Conservation (phyloP, 176 grass and related monocot species). For the Bothriochloa decipiens region DNA sequence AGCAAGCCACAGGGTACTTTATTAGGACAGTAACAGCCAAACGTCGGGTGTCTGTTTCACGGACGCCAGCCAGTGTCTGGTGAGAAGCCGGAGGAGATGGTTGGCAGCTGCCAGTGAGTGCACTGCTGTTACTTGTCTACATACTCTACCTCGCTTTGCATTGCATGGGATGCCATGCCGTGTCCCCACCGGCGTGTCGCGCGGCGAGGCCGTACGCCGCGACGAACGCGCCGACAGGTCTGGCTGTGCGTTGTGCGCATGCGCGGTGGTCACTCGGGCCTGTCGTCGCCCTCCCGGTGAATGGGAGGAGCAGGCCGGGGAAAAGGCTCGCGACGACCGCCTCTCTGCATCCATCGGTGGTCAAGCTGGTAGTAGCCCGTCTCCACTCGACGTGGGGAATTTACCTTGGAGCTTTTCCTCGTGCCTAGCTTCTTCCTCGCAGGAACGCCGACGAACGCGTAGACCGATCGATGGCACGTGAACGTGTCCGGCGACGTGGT, state of each 20-base stretch:
- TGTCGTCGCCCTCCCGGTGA: neutral
- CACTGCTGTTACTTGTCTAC: neutral
- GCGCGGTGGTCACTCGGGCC: neutral
- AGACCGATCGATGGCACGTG: neutral
- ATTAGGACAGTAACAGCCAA: slow-evolving; percentile 25
- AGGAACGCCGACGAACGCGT: neutral
- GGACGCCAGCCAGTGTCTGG: neutral
- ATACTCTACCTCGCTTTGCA: neutral
- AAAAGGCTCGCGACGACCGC: neutral
- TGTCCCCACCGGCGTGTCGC: neutral
- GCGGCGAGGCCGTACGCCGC: neutral
- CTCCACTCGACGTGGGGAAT: too few relatives aligned
- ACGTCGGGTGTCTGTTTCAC: slow-evolving; percentile 6
- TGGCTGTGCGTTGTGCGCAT: neutral
- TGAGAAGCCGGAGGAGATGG: neutral
- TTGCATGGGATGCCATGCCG: neutral
- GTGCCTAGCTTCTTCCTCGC: too few relatives aligned
- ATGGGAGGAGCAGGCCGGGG: slow-evolving; percentile 10
- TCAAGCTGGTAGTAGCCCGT: neutral
- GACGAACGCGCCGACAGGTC: neutral
- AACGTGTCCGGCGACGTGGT: neutral
- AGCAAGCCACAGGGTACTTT: neutral
- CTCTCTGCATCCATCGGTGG: neutral
- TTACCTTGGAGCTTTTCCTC: too few relatives aligned
- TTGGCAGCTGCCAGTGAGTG: neutral